A percentile compares a stretch with the other conserved stretches of the same genome.
Conservation (phyloP, 2,329 filamentous ascomycete species). For the Macrophomina pseudophaseolina region DNA sequence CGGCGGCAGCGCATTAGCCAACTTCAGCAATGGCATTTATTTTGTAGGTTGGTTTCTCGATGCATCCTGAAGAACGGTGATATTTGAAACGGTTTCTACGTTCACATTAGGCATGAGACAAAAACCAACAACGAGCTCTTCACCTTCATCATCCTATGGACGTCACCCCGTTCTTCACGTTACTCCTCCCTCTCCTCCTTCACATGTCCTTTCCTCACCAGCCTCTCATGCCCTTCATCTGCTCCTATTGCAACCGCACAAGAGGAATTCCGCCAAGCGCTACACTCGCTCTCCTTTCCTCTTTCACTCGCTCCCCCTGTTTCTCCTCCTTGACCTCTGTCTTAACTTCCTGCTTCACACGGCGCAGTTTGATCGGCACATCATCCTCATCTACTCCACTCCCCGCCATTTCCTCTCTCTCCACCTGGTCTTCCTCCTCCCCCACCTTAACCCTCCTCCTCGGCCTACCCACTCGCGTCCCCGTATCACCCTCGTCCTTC, state of each 20-base stretch:
- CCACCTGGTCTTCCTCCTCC: neutral
- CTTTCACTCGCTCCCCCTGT: neutral
- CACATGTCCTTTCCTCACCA: neutral
- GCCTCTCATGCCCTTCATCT: no score
- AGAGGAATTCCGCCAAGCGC: no score
- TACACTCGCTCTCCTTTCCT: no score
- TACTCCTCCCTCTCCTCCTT: neutral
- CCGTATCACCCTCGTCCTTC: neutral
- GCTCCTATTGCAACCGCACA: no score
- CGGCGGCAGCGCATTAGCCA: no score
- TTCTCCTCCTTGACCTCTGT: neutral
- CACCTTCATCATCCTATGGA: neutral
- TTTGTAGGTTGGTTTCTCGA: no score
- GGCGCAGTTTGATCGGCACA: neutral
- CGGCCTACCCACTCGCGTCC: neutral
- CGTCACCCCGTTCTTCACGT: neutral
- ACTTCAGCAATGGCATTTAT: no score
- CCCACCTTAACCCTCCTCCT: conserved; percentile 11
- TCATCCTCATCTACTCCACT: neutral
- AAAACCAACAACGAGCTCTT: neutral
- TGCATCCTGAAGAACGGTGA: no score
- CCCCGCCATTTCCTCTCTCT: no score
- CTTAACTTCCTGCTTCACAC: neutral
- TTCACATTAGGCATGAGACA: neutral
- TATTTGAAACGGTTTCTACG: no score